Percentiles rank a stretch among this genome's conserved stretches.
Conservation (phyloP, 1,284 basidiomycete genomes). For the Sanghuangporus sanghuang region DNA sequence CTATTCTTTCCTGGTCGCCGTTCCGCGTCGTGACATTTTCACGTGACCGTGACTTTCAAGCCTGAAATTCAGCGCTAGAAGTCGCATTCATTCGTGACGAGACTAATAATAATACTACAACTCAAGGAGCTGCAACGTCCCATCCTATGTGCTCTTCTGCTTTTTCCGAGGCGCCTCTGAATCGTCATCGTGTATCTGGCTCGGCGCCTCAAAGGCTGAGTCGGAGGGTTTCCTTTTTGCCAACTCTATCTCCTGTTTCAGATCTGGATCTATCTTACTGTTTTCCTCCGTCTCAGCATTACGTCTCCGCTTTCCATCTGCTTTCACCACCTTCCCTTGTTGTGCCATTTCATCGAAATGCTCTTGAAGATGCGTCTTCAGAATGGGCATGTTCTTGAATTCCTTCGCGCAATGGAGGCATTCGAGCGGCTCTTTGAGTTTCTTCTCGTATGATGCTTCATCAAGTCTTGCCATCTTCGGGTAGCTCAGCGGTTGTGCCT, state of each 20-base stretch:
- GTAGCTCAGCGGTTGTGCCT: too few species aligned
- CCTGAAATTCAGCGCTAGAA: neutral
- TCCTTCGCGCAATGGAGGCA: too few species aligned
- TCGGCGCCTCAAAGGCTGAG: neutral
- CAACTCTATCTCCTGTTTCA: neutral
- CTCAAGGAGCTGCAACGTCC: neutral
- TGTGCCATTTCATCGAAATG: conserved; percentile 18
- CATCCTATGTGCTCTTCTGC: neutral
- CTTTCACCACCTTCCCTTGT: neutral
- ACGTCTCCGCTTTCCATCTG: neutral
- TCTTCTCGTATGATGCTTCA: conserved; percentile 49
- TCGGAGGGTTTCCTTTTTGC: neutral
- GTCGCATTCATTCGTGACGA: neutral
- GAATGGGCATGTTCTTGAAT: neutral
- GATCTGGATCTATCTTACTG: neutral
- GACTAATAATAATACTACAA: neutral
- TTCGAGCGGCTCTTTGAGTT: conserved; percentile 46
- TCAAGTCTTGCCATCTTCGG: conserved; percentile 34
- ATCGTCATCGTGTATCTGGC: neutral
- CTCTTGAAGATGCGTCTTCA: too few species aligned
- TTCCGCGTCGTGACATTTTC: neutral
- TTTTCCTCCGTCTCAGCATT: neutral
- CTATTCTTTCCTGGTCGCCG: neutral
- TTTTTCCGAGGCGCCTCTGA: neutral
- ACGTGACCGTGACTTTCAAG: neutral